phyloP scores from a whole-genome alignment of 179 eudicot species.

The Corrigiola litoralis region DNA sequence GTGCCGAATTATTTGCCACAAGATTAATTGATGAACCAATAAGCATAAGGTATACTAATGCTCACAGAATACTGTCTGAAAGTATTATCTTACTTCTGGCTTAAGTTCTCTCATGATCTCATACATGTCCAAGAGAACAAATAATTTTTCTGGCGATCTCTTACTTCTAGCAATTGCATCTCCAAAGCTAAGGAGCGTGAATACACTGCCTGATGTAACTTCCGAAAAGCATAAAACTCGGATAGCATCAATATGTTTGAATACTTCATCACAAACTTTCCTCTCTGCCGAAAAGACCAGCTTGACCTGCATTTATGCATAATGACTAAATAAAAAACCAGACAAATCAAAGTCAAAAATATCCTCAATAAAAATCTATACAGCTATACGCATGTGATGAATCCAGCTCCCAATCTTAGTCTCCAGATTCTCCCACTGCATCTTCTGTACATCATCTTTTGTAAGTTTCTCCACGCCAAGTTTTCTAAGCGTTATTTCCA shows the following conservation, averaged over 20 bases:
- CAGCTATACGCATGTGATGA: constrained; percentile 78
- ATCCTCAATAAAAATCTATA: constrained; percentile 29
- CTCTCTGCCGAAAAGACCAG: constrained; percentile 69
- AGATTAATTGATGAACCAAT: background rate
- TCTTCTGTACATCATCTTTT: constrained; percentile 82
- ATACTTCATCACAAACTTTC: constrained; percentile 71
- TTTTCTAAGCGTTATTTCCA: constrained; percentile 69
- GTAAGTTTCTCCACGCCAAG: constrained; percentile 78
- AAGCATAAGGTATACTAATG: background rate
- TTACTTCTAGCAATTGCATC: constrained; percentile 90
- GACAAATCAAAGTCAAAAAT: background rate
- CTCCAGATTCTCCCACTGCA: constrained; percentile 85
- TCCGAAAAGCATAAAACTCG: constrained; percentile 73
- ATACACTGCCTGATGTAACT: constrained; percentile 52
- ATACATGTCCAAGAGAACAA: constrained; percentile 90
- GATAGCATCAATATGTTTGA: constrained; percentile 46
- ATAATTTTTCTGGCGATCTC: constrained; percentile 88
- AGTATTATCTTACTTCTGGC: constrained; percentile 66
- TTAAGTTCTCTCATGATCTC: constrained; percentile 90
- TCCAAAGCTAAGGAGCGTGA: constrained; percentile 81
- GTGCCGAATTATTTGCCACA: too few relatives aligned
- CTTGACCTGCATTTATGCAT: constrained; percentile 51
- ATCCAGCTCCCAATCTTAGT: constrained; percentile 87
- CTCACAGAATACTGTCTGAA: too few relatives aligned
- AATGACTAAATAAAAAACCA: background rate